phyloP scores from a whole-genome alignment of 176 grass and related monocot species.

The Dactylis glomerata region DNA sequence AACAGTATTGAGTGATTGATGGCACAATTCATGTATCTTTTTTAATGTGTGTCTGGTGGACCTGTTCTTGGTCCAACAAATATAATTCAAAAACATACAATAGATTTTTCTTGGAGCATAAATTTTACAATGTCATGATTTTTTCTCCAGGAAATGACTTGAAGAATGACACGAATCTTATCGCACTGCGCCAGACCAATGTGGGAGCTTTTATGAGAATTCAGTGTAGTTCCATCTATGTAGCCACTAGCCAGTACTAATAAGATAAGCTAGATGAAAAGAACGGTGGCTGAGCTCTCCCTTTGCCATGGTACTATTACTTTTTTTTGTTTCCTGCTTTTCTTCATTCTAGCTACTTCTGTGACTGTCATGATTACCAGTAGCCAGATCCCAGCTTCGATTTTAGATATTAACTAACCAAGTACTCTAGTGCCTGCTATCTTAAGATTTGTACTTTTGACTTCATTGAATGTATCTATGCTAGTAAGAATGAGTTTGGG shows the following conservation, averaged over 20 bases:
- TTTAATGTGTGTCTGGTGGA: not conserved
- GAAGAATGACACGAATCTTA: not conserved
- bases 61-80: not conserved
- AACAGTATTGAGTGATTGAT: not conserved
- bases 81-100: not conserved
- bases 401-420: slow-evolving; percentile 22
- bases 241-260: slow-evolving; percentile 8
- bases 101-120: not conserved
- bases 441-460: slow-evolving; percentile 9
- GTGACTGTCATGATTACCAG: slow-evolving; percentile 20
- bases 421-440: not conserved
- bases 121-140: slow-evolving; percentile 2
- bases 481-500: slow-evolving; percentile 20
- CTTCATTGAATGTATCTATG: slow-evolving; percentile 23
- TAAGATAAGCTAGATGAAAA: slow-evolving; percentile 22
- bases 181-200: not conserved
- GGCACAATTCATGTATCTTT: not conserved
- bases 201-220: slow-evolving; percentile 10
- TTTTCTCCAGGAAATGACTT: slow-evolving; percentile 33
- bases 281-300: slow-evolving; percentile 23
- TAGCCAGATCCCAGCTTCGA: slow-evolving; percentile 30
- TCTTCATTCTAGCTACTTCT: slow-evolving; percentile 35
- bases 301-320: slow-evolving; percentile 26
- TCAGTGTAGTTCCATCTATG: not conserved
- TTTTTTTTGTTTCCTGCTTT: slow-evolving; percentile 26